Percentiles rank a stretch among this genome's conserved stretches.
These are phyloP conservation scores for Populus deltoides DNA, from an alignment of 345 rosid species.

Conservation along the genomic window DNA sequence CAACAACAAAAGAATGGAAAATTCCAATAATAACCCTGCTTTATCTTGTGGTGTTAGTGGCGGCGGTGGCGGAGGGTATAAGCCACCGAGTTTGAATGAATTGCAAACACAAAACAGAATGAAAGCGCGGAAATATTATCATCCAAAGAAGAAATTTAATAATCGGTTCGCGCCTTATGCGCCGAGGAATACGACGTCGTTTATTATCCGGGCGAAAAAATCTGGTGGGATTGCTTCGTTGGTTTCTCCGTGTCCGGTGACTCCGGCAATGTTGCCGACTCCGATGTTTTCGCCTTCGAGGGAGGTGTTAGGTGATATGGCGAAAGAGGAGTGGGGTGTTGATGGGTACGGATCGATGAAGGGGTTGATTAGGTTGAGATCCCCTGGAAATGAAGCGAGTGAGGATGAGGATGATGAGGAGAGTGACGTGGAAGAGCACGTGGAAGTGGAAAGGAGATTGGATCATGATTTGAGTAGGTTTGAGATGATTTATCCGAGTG, in stretches of 20 bases:
- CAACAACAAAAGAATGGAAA: constrained; percentile 41
- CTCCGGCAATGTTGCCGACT: constrained; percentile 81
- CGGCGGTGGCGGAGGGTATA: constrained; percentile 43
- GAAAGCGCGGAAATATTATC: constrained; percentile 69
- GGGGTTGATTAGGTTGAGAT: constrained; percentile 79
- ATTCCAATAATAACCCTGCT: constrained; percentile 20
- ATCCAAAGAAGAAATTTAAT: constrained; percentile 57
- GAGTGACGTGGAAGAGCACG: constrained; percentile 97
- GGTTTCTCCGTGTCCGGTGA: constrained; percentile 95
- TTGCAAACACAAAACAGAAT: constrained; percentile 72
- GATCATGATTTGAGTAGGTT: constrained; percentile 97
- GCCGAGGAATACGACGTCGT: constrained; percentile 86
- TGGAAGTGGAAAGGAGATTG: constrained; percentile 85
- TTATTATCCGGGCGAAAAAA: constrained; percentile 80
- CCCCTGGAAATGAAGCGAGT: constrained; percentile 60
- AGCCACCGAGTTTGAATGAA: constrained; percentile 81
- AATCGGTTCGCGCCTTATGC: constrained; percentile 85
- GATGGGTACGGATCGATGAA: constrained; percentile 99
- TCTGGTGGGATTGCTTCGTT: constrained; percentile 87
- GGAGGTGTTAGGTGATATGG: constrained; percentile 93
- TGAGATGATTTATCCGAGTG: constrained; percentile 89
- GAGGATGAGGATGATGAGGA: constrained; percentile 90
- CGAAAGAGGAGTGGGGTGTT: constrained; percentile 96
- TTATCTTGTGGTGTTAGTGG: constrained; percentile 18
- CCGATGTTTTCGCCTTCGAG: constrained; percentile 79